phyloP scores from a whole-genome alignment of 345 rosid genomes.

The Euclidium syriacum region DNA sequence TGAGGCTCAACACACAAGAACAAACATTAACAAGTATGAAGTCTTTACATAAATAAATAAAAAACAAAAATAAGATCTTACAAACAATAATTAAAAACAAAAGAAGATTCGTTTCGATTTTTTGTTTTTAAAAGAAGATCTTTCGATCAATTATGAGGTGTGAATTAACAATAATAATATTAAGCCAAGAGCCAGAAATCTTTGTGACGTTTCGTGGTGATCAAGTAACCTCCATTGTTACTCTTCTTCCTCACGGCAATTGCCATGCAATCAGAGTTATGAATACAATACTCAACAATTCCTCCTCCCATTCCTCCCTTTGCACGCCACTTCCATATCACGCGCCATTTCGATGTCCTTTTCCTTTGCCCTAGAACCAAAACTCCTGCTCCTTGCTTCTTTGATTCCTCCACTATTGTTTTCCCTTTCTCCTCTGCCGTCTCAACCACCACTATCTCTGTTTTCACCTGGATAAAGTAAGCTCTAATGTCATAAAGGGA shows the following conservation, averaged over 20 bases:
- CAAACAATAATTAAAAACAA: background rate
- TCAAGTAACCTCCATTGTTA: conserved; percentile 91
- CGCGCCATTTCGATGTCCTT: conserved; percentile 68
- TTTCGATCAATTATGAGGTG: background rate
- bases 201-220: conserved; percentile 93
- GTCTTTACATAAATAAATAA: conserved; percentile 5
- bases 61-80: background rate
- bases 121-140: no score
- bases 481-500: background rate
- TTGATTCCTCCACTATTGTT: conserved; percentile 80
- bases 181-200: conserved; percentile 98
- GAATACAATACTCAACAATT: conserved; percentile 81
- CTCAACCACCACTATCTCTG: conserved; percentile 62
- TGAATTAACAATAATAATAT: background rate
- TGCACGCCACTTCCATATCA: conserved; percentile 71
- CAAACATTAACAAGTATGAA: background rate
- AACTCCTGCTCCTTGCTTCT: conserved; percentile 58
- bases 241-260: conserved; percentile 86
- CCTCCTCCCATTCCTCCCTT: conserved; percentile 33
- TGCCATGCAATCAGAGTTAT: conserved; percentile 89
- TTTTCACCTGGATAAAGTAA: conserved; percentile 40
- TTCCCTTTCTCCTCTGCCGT: conserved; percentile 87
- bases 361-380: conserved; percentile 79
- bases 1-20: background rate
- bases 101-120: no score